Evolutionary conservation across 1,284 basidiomycete species (phyloP).

Genomic region (Tilletia walkeri): DNA sequence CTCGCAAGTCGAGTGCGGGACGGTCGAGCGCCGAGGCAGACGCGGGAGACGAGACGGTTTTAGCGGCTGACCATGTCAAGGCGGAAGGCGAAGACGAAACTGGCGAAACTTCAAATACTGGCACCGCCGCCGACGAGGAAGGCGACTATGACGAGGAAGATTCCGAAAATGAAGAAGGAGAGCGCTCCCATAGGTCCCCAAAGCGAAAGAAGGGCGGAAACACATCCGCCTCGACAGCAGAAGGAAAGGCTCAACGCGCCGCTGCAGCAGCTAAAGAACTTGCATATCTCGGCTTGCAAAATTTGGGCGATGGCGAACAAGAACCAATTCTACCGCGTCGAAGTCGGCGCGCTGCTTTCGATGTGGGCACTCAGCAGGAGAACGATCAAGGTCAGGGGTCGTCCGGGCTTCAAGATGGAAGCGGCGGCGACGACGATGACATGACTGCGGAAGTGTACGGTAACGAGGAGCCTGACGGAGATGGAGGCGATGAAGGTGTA

Average conservation of each 20-base stretch:
- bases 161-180: background rate
- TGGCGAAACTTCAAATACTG: background rate
- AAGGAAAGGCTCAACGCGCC: background rate
- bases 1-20: background rate
- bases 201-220: background rate
- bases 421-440: constrained; percentile 29
- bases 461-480: constrained; percentile 61
- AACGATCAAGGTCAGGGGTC: constrained; percentile 19
- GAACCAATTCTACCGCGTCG: constrained; percentile 7
- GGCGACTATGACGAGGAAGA: background rate
- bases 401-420: constrained; percentile 20
- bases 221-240: background rate
- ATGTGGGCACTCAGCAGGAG: constrained; percentile 4
- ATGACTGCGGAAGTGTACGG: constrained; percentile 47
- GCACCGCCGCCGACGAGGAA: background rate
- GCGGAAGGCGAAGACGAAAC: background rate
- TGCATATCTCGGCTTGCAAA: background rate
- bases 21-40: background rate
- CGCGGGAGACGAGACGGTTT: background rate
- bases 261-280: constrained; percentile 1
- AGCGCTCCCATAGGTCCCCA: background rate
- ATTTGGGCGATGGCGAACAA: background rate
- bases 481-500: constrained; percentile 71
- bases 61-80: background rate
- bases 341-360: constrained; percentile 8